Conservation (phyloP, 2,329 filamentous ascomycete species). For the Pseudocercospora musae region DNA sequence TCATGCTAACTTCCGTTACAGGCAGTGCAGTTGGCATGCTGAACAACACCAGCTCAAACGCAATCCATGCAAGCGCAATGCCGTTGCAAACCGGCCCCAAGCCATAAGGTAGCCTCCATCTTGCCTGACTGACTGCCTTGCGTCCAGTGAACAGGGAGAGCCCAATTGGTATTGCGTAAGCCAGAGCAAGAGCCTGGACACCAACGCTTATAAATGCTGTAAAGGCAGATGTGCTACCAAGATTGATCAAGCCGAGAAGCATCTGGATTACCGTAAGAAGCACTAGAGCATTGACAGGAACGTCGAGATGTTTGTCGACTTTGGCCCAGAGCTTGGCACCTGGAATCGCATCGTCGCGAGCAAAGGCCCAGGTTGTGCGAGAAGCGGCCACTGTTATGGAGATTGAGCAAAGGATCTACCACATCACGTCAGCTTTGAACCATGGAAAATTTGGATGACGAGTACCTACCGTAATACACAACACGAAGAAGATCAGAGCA, state of each 20-base stretch:
- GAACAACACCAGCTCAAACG: conserved; percentile 43
- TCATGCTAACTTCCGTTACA: conserved; percentile 53
- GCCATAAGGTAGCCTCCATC: conserved; percentile 31
- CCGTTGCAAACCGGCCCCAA: conserved; percentile 30
- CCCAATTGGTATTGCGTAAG: conserved; percentile 55
- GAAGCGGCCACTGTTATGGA: conserved; percentile 53
- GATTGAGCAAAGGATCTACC: conserved; percentile 50
- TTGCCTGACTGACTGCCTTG: conserved; percentile 15
- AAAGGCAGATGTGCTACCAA: conserved; percentile 49
- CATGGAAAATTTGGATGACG: neutral
- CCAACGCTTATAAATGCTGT: conserved; percentile 53
- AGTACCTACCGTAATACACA: conserved; percentile 42
- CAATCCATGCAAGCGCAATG: conserved; percentile 29
- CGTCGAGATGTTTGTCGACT: conserved; percentile 37
- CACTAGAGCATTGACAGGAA: conserved; percentile 43
- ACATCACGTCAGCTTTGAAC: neutral
- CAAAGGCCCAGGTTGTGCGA: conserved; percentile 46
- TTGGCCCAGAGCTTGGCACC: conserved; percentile 38
- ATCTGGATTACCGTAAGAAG: conserved; percentile 48
- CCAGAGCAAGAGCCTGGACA: conserved; percentile 55
- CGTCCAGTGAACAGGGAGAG: conserved; percentile 38
- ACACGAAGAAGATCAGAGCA: conserved; percentile 49
- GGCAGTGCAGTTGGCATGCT: conserved; percentile 53
- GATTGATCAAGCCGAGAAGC: conserved; percentile 50
- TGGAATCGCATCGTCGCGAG: conserved; percentile 44